These are phyloP conservation scores for Mercurialis annua DNA, from an alignment of 345 rosid species.

Conservation along the genomic window DNA sequence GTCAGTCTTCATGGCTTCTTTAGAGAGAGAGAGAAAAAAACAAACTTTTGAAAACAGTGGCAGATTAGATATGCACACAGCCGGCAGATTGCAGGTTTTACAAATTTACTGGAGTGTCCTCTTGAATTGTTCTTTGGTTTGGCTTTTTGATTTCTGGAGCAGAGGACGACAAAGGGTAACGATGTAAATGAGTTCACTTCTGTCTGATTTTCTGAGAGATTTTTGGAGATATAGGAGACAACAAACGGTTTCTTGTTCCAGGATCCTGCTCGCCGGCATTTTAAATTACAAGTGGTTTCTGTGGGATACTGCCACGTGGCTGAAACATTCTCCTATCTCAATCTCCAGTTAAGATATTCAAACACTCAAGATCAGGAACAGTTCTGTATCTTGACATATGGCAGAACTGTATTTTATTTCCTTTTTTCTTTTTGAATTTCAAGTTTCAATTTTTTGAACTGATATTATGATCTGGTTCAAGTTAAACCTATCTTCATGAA, in stretches of 20 bases:
- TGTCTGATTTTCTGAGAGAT: constrained; percentile 10
- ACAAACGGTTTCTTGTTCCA: neutral
- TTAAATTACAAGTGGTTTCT: neutral
- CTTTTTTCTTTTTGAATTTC: too few species aligned
- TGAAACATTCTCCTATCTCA: neutral
- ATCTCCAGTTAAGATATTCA: neutral
- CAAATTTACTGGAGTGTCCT: constrained; percentile 18
- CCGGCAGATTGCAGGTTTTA: constrained; percentile 42
- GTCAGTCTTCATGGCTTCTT: constrained; percentile 41
- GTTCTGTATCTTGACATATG: constrained; percentile 4
- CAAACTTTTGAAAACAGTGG: constrained; percentile 54
- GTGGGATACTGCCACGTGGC: constrained; percentile 26
- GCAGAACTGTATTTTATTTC: neutral
- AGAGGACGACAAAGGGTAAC: neutral
- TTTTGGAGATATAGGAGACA: constrained; percentile 14
- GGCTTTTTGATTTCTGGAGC: neutral
- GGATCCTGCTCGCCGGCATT: constrained; percentile 21
- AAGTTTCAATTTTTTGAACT: too few species aligned
- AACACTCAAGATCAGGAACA: neutral
- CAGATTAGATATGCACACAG: constrained; percentile 35
- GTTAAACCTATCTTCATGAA: neutral
- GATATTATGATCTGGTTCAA: neutral
- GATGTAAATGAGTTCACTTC: neutral
- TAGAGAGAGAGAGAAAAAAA: constrained; percentile 19
- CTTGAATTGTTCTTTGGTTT: neutral